Evolutionary conservation across 2,329 filamentous ascomycete genomes (phyloP), one percentile per base, ranked within the genome.

Genomic region (Paracamarosporium sp.): DNA sequence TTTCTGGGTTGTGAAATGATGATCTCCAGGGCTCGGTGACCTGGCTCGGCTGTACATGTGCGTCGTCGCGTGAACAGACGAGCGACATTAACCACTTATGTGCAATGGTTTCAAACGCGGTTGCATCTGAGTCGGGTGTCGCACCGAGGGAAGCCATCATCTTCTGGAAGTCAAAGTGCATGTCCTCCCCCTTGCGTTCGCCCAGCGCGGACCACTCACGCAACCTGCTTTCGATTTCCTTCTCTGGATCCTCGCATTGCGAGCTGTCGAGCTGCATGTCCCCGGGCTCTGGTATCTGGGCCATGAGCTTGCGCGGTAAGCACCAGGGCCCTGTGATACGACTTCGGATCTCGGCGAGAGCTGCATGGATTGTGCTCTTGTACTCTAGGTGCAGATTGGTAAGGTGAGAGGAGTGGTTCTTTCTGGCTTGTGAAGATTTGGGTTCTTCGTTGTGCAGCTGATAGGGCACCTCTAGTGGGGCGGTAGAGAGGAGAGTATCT

Each of bases 391-490:
- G 73, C 11, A 80, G 76, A 3, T 70, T 63, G 15, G 64, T 53
- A 12, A 59, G 12, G 31, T 59, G 47, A 60, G 66, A 53, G 64
- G 78, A 15, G 62, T 63, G 44, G 65, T 78, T 78, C 43, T 78
- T 75, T 70, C 78, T 79, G 7, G 80, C 81, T 33, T 75, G 70
- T 5, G 75, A 74, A 12, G 77, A 76, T 65, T 83, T 87, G 9
- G 86, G 85, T 63, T 69, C 64, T 54, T 86, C 83, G 1, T 86
- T 83, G 1, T 81, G 65, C 24, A 84, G 53, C 75, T 73, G 43
- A 61, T 82, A 87, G 2, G 86, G 85, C 12, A 63, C 56, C 40
- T 78, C 58, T 2, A 81, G 60, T 1, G 86, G 79, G 8, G 63
- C 20, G 13, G 73, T 78, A 7, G 85, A 87, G 24, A 81, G 58